phyloP scores from a whole-genome alignment of 768 basidiomycete species.

The Pleurotus djamor region DNA sequence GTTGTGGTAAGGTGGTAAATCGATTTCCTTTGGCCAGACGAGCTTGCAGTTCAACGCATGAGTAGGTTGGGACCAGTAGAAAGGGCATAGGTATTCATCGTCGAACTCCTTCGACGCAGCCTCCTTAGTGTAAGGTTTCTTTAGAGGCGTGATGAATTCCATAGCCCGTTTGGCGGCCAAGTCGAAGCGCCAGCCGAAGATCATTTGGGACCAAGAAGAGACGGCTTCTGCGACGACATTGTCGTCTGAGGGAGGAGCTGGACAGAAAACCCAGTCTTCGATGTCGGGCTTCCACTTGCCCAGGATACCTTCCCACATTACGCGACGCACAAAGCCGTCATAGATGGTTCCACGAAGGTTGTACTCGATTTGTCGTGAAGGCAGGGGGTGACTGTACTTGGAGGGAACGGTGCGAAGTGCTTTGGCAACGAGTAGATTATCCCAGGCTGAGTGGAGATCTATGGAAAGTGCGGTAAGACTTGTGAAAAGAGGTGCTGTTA shows the following conservation, averaged over 20 bases:
- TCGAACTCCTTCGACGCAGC: conserved; percentile 32
- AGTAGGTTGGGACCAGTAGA: conserved; percentile 71
- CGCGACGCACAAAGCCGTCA: conserved; percentile 82
- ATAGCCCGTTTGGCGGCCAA: neutral
- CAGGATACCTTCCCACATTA: conserved; percentile 84
- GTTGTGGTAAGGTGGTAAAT: conserved; percentile 38
- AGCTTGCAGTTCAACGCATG: conserved; percentile 81
- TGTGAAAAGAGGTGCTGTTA: neutral
- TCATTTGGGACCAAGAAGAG: conserved; percentile 17
- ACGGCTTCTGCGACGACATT: conserved; percentile 21
- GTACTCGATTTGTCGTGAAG: conserved; percentile 57
- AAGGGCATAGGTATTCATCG: conserved; percentile 68
- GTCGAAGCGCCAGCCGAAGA: neutral
- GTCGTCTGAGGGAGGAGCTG: conserved; percentile 23
- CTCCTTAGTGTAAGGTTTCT: neutral
- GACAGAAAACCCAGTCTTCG: conserved; percentile 68
- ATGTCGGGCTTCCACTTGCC: conserved; percentile 63
- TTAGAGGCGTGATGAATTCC: neutral
- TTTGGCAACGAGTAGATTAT: conserved; percentile 77
- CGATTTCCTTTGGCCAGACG: conserved; percentile 75
- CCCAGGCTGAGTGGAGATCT: conserved; percentile 93
- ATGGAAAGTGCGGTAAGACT: too few relatives aligned
- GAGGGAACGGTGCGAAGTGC: conserved; percentile 65
- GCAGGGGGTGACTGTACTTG: conserved; percentile 80
- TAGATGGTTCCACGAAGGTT: conserved; percentile 79